Evolutionary conservation across 441 rosid genomes (phyloP).

Genomic region (Breynia disticha): DNA sequence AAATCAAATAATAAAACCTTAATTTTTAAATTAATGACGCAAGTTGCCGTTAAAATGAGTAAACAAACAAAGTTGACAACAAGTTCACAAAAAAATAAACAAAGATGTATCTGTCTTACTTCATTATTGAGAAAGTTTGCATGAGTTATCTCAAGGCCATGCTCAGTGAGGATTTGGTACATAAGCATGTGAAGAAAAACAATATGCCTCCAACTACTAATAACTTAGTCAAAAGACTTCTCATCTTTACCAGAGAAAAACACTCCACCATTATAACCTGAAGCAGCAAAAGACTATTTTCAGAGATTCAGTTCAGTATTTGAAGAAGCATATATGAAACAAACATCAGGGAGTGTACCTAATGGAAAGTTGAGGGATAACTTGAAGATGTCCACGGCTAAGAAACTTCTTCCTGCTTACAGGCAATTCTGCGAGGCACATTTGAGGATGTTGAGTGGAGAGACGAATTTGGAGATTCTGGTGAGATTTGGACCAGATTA

Average conservation of each 20-base stretch:
- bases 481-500: slow-evolving; percentile 41
- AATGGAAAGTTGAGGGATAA: slow-evolving; percentile 45
- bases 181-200: slow-evolving; percentile 41
- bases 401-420: slow-evolving; percentile 35
- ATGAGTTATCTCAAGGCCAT: slow-evolving; percentile 31
- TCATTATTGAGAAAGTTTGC: slow-evolving; percentile 44
- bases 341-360: slow-evolving; percentile 41
- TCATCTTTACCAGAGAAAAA: slow-evolving; percentile 32
- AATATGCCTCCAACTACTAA: slow-evolving; percentile 44
- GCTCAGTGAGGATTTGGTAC: slow-evolving; percentile 60
- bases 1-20: no score
- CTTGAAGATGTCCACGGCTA: slow-evolving; percentile 37
- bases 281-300: slow-evolving; percentile 31
- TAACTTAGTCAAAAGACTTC: slow-evolving; percentile 54
- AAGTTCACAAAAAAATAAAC: no score
- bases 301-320: slow-evolving; percentile 44
- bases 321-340: slow-evolving; percentile 44
- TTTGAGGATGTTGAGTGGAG: slow-evolving; percentile 19
- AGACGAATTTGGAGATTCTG: slow-evolving; percentile 19
- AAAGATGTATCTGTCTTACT: slow-evolving; percentile 52
- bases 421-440: slow-evolving; percentile 27
- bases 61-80: no score
- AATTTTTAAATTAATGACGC: no score
- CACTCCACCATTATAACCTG: slow-evolving; percentile 19
- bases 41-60: no score